These are phyloP conservation scores for Camelina laxa DNA, from an alignment of 345 rosid species.

Conservation along the genomic window DNA sequence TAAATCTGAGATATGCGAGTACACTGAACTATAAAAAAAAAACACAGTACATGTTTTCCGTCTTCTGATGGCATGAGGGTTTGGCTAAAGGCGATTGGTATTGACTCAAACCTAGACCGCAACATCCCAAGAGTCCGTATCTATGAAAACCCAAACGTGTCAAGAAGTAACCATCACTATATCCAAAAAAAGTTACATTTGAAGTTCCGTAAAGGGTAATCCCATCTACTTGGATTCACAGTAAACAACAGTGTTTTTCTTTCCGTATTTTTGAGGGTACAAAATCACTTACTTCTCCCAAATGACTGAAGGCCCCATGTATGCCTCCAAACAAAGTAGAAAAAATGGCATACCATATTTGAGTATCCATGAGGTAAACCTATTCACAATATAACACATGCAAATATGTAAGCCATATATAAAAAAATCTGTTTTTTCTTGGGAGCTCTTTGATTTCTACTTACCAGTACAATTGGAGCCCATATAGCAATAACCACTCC, in stretches of 20 bases:
- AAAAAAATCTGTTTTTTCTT: not conserved
- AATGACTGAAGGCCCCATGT: constrained; percentile 91
- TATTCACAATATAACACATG: constrained; percentile 35
- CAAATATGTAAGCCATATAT: constrained; percentile 18
- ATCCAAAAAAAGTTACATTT: constrained; percentile 25
- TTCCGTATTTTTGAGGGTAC: not conserved
- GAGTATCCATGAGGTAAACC: constrained; percentile 94
- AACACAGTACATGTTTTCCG: constrained; percentile 38
- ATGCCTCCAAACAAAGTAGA: constrained; percentile 95
- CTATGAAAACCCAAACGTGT: constrained; percentile 48
- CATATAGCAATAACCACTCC: constrained; percentile 87
- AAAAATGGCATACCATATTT: constrained; percentile 96
- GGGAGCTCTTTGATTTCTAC: constrained; percentile 38
- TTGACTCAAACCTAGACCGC: constrained; percentile 81
- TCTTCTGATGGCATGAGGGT: constrained; percentile 66
- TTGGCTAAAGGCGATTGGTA: constrained; percentile 72
- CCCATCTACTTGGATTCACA: constrained; percentile 12
- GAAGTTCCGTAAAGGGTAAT: constrained; percentile 3
- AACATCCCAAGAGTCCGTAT: constrained; percentile 96
- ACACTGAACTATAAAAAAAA: not conserved
- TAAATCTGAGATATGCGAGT: constrained; percentile 8
- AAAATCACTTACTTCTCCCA: constrained; percentile 82
- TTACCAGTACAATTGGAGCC: constrained; percentile 90
- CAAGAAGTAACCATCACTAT: constrained; percentile 29
- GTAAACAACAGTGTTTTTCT: not conserved